Evolutionary conservation across 306 rosid species (phyloP), one percentile per base, ranked within the genome.

Genomic region (Sindora glabra): DNA sequence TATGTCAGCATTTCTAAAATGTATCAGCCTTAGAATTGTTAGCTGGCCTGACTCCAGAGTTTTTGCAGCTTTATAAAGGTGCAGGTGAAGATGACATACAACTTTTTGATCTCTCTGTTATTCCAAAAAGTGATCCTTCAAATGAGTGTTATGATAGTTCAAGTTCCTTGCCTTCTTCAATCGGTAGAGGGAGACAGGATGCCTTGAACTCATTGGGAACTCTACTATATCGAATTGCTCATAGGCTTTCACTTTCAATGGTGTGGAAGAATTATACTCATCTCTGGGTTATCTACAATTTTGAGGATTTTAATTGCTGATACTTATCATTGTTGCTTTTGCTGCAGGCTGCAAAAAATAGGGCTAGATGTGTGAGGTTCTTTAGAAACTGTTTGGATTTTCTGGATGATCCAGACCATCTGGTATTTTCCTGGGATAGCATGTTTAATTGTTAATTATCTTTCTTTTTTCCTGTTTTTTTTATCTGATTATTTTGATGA

Each of bases 81-180:
- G 89, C 92, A 9, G 95, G 95, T 65, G 98, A 91, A 79, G 89
- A 91, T 80, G 86, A 74, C 24, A 91, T 91, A 62, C 98, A 91
- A 72, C 98, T 91, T 72, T 91, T 91, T 58, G 95, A 91, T 81
- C 92, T 91, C 60, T 83, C 98, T 61, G 77, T 78, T 56, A 87
- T 91, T 56, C 91, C 98, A 8, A 83, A 85, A 66, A 68, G 62
- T 71, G 74, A 60, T 62, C 79, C 97, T 44, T 76, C 89, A 10
- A 50, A 69, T 47, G 75, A 75, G 36, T 77, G 79, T 33, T 79
- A 85, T 77, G 86, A 83, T 72, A 73, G 77, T 79, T 74, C 88
- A 27, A 83, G 83, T 60, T 74, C 89, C 67, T 67, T 87, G 72
- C 88, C 95, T 56, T 79, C 96, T 26, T 23, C 82, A 8, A 72